Base-by-base conservation (phyloP, 2,329 filamentous ascomycete species). In the Orbilia javanica region DNA sequence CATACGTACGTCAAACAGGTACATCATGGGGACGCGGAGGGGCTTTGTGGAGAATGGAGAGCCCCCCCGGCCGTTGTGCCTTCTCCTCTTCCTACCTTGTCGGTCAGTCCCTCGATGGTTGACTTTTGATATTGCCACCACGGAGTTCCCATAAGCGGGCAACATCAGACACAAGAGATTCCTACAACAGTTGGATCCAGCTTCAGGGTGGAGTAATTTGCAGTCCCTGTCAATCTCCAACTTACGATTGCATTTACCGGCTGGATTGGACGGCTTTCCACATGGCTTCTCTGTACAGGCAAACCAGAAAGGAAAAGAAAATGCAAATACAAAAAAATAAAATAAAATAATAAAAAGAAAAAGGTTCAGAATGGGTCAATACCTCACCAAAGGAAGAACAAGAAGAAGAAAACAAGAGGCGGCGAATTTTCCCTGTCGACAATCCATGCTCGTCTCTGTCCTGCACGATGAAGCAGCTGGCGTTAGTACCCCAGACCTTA, bases 391-490 rank as follows among this genome's bases (percentile, higher is more conserved):
- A 57, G 65, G 15, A 55, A 75, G 64, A 69, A 69, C 48, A 69
- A 69, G 15, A 55, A 75, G 64, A 69, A 69, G 57, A 69, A 69
- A 75, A 69, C 34, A 76, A 69, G 55, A 69, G 53, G 72, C 72
- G 72, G 72, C 72, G 72, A 76, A 69, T 76, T 76, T 76, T 69
- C 65, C 70, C 60, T 74, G 70, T 67, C 63, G 31, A 67, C 15
- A 44, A 27, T 57, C 48, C 65, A 68, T 66, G 69, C 57, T 67
- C 64, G 52, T 70, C 66, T 63, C 60, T 63, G 42, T 76, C 66
- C 73, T 77, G 73, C 73, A 77, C 67, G 66, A 77, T 77, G 73
- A 77, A 77, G 73, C 66, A 77, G 73, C 62, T 77, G 66, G 73
- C 73, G 73, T 77, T 62, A 77, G 60, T 76, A 77, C 73, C 73